phyloP scores from a whole-genome alignment of 179 eudicot species.

The Spinacia oleracea region DNA sequence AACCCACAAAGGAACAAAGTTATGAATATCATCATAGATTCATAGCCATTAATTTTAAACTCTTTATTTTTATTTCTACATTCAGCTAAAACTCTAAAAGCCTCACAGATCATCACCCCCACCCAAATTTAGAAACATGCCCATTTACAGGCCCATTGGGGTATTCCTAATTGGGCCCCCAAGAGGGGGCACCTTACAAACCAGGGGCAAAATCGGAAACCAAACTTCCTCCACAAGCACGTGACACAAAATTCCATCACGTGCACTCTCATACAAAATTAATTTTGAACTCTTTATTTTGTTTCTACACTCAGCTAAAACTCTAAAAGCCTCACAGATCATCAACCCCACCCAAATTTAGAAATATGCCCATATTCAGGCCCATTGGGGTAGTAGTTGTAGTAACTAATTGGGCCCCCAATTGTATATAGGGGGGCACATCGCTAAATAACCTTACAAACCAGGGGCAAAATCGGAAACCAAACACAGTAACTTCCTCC shows the following conservation, averaged over 20 bases:
- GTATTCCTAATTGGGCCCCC: background rate
- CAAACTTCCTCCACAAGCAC: slow-evolving; percentile 1
- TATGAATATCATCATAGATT: background rate
- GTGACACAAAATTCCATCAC: slow-evolving; percentile 10
- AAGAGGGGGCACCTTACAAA: no score
- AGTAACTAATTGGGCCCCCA: background rate
- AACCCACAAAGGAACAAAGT: background rate
- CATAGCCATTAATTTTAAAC: background rate
- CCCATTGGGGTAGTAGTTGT: background rate
- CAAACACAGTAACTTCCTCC: slow-evolving; percentile 3
- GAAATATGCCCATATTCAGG: background rate
- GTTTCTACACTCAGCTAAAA: slow-evolving; percentile 21
- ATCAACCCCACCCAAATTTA: background rate
- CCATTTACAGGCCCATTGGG: slow-evolving; percentile 1
- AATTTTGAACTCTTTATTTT: background rate
- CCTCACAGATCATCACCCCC: background rate
- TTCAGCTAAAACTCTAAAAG: background rate
- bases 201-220: slow-evolving; percentile 11
- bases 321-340: background rate
- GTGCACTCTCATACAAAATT: slow-evolving; percentile 3
- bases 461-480: slow-evolving; percentile 11
- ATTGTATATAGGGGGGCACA: no score
- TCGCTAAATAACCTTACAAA: no score
- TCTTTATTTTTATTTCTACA: slow-evolving; percentile 17
- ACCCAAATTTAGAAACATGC: background rate